These are phyloP conservation scores for Cryphonectria japonica DNA, from an alignment of 2,329 filamentous ascomycete species.

Conservation along the genomic window DNA sequence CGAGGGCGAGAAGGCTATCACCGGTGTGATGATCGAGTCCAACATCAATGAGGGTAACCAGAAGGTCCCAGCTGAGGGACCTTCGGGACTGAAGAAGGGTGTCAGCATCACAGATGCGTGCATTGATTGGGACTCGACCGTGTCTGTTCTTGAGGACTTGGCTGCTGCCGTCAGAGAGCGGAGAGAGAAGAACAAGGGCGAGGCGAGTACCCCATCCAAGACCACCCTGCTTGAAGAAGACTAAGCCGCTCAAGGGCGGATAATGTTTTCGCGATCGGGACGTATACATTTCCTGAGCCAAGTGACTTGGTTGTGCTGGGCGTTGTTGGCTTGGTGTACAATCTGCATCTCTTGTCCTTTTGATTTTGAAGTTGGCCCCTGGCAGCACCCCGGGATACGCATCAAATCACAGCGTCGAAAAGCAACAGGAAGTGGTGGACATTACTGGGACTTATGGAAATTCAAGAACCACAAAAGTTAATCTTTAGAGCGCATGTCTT, in stretches of 20 bases:
- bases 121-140: conserved; percentile 88
- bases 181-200: conserved; percentile 56
- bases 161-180: conserved; percentile 81
- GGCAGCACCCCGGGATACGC: neutral
- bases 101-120: conserved; percentile 96
- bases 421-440: neutral
- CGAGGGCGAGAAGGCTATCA: conserved; percentile 82
- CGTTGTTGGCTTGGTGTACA: neutral
- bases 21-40: conserved; percentile 98
- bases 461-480: conserved; percentile 6
- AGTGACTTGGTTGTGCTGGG: neutral
- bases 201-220: conserved; percentile 41
- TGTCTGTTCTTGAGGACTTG: conserved; percentile 80
- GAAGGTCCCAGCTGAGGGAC: conserved; percentile 85
- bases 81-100: conserved; percentile 77
- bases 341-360: neutral
- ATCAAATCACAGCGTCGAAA: neutral
- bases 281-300: neutral
- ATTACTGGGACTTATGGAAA: neutral
- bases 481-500: neutral
- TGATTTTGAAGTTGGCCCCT: neutral
- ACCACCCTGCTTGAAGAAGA: conserved; percentile 58
- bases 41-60: conserved; percentile 91
- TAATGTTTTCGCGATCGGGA: neutral
- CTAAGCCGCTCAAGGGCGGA: conserved; percentile 36